Evolutionary conservation across 1,139 yeast species (phyloP).

Genomic region (Saccharomyces hybrid): DNA sequence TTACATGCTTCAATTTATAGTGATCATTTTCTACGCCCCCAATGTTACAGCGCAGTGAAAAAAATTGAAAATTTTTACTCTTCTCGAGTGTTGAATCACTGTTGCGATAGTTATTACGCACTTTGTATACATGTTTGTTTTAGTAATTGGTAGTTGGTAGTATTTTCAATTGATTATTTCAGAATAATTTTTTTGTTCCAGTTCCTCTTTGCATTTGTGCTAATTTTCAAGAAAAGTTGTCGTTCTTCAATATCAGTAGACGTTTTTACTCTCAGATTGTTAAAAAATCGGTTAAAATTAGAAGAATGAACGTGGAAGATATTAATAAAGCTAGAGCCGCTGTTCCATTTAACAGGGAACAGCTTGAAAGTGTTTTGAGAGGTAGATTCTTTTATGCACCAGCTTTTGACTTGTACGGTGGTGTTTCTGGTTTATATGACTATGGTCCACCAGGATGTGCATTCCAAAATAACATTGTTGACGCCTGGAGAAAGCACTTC

Average conservation of each 20-base stretch:
- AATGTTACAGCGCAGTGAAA: not conserved
- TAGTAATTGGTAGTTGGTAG: not conserved
- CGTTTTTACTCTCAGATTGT: constrained; percentile 25
- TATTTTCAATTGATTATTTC: not conserved
- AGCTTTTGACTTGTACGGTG: constrained; percentile 94
- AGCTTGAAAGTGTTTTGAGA: no score
- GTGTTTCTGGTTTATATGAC: constrained; percentile 97
- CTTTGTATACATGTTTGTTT: not conserved
- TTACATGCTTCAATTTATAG: not conserved
- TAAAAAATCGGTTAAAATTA: constrained; percentile 26
- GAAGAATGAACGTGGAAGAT: constrained; percentile 30
- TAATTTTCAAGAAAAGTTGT: constrained; percentile 27
- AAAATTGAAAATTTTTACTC: constrained; percentile 2
- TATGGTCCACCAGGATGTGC: no score
- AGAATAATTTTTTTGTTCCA: not conserved
- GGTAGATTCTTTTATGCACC: constrained; percentile 97
- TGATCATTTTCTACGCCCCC: not conserved
- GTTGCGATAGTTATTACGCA: not conserved
- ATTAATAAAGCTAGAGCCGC: no score
- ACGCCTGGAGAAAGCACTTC: no score
- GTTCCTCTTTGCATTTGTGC: no score
- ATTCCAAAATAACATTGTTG: no score
- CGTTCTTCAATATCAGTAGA: no score
- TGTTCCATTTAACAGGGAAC: no score
- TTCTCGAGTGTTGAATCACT: not conserved